Conservation (phyloP, 768 basidiomycete genomes). For the Mrakia gelida region DNA sequence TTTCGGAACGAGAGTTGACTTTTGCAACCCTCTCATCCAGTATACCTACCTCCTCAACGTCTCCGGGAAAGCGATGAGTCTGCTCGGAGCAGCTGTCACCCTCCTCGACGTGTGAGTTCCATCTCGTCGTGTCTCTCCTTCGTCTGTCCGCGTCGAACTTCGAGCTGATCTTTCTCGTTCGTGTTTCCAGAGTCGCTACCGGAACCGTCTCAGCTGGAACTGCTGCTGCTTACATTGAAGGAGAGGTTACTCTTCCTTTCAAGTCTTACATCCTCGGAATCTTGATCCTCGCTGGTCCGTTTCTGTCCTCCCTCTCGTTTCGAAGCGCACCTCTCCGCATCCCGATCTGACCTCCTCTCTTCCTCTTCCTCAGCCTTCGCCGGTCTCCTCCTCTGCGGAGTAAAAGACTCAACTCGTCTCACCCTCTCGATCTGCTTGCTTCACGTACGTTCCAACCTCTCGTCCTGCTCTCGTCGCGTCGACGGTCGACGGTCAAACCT, state of each 20-base stretch:
- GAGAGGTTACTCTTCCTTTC: conserved; percentile 60
- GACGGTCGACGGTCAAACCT: background rate
- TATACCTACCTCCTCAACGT: conserved; percentile 47
- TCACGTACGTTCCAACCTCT: conserved; percentile 52
- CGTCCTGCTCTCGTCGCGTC: background rate
- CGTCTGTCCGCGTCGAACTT: background rate
- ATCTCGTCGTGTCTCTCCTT: background rate
- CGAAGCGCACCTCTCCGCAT: no score
- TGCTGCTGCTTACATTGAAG: conserved; percentile 61
- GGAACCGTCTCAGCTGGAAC: conserved; percentile 70
- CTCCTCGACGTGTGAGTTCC: conserved; percentile 57
- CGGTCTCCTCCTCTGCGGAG: conserved; percentile 12
- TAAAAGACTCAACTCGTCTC: conserved; percentile 46
- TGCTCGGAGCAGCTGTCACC: conserved; percentile 62
- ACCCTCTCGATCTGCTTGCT: conserved; percentile 57
- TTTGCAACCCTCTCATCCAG: conserved; percentile 45
- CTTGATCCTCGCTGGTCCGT: conserved; percentile 51
- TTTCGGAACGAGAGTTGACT: background rate
- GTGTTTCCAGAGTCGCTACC: conserved; percentile 51
- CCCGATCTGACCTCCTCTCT: conserved; percentile 45
- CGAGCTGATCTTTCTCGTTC: background rate
- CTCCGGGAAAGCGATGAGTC: conserved; percentile 59
- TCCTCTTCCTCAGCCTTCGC: conserved; percentile 20
- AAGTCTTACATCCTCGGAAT: conserved; percentile 54
- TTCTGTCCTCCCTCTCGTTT: conserved; percentile 51